phyloP scores from a whole-genome alignment of 768 basidiomycete genomes.

The Trametes coccinea region DNA sequence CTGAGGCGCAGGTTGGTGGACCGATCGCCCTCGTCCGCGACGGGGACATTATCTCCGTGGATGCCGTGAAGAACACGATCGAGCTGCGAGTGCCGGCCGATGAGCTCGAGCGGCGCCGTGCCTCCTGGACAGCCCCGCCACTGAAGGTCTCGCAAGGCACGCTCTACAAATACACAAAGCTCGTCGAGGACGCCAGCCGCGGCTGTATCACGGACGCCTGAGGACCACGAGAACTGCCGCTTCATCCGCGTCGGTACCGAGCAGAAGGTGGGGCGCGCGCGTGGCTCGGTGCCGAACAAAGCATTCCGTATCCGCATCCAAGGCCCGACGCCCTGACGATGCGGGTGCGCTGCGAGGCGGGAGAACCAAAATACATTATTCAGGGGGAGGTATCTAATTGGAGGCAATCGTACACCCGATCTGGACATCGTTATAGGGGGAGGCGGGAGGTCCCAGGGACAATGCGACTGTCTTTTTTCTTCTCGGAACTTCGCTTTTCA shows the following conservation, averaged over 20 bases:
- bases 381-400: conserved; percentile 17
- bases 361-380: conserved; percentile 14
- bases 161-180: conserved; percentile 85
- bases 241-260: not conserved
- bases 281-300: conserved; percentile 6
- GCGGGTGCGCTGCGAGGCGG: not conserved
- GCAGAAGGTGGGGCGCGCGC: conserved; percentile 4
- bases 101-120: conserved; percentile 73
- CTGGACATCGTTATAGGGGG: conserved; percentile 1
- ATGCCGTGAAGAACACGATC: conserved; percentile 85
- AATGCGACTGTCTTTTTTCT: conserved; percentile 1
- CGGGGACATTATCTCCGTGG: conserved; percentile 85
- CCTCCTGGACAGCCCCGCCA: conserved; percentile 80
- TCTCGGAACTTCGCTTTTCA: not conserved
- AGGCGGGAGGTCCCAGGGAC: not conserved
- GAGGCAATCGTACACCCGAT: conserved; percentile 5
- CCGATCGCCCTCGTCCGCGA: conserved; percentile 89
- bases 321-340: not conserved
- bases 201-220: conserved; percentile 91
- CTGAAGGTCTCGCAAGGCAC: conserved; percentile 83
- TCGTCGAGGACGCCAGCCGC: conserved; percentile 86
- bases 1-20: conserved; percentile 93
- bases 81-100: conserved; percentile 74
- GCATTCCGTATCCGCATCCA: not conserved
- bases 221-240: conserved; percentile 20